Conservation (phyloP, 1,139 yeast species). For the Diutina mesorugosa region DNA sequence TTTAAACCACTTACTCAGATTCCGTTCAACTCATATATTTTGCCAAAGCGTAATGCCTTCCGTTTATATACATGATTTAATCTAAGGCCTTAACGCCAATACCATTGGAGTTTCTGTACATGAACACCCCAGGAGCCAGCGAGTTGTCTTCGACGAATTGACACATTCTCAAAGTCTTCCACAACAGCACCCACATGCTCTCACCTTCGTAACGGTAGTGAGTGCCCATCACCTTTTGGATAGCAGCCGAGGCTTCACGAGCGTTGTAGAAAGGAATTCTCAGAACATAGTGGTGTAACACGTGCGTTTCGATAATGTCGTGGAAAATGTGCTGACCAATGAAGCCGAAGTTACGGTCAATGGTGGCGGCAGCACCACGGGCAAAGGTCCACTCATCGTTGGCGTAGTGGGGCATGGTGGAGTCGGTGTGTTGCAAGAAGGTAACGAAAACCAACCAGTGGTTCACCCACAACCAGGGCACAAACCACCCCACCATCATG, state of each 20-base stretch:
- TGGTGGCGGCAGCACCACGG: constrained; percentile 80
- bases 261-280: constrained; percentile 83
- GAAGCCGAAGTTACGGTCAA: constrained; percentile 76
- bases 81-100: constrained; percentile 12
- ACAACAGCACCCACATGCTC: constrained; percentile 61
- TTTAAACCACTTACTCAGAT: too few relatives aligned
- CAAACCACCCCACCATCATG: constrained; percentile 56
- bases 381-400: constrained; percentile 73
- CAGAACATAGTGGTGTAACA: constrained; percentile 73
- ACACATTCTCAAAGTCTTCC: constrained; percentile 62
- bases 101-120: constrained; percentile 64
- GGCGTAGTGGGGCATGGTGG: constrained; percentile 68
- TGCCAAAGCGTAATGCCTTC: background rate
- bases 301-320: constrained; percentile 84
- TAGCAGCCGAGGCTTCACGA: constrained; percentile 67
- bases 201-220: constrained; percentile 59
- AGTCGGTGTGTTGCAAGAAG: constrained; percentile 75
- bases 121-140: constrained; percentile 43
- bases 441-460: constrained; percentile 87
- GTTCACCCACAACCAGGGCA: constrained; percentile 74
- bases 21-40: too few relatives aligned
- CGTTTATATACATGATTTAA: background rate
- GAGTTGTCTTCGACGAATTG: constrained; percentile 70
- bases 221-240: constrained; percentile 71
- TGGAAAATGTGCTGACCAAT: constrained; percentile 74